A percentile compares a stretch with the other conserved stretches of the same genome.
These are phyloP conservation scores for Epichloe sp. DNA, from an alignment of 2,329 filamentous ascomycete species.

Conservation along the genomic window DNA sequence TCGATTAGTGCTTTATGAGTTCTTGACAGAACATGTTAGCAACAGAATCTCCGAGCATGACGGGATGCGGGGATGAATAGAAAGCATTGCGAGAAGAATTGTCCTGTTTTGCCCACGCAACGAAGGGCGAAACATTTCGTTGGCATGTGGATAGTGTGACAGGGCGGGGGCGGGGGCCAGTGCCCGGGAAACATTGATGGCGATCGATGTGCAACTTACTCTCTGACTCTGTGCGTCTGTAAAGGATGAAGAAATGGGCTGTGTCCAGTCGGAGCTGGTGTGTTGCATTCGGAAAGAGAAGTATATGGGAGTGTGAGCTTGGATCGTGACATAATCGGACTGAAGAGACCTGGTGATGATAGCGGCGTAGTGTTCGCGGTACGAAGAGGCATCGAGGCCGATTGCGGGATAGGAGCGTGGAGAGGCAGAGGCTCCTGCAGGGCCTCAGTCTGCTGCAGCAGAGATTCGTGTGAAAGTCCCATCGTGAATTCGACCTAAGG, in stretches of 20 bases:
- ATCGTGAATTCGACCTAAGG: conserved; percentile 6
- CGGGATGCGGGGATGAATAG: not conserved
- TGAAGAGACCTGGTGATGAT: conserved; percentile 50
- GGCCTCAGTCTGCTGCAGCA: conserved; percentile 1
- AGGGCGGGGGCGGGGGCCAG: not conserved
- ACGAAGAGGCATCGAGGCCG: conserved; percentile 29
- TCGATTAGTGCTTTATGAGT: conserved; percentile 89
- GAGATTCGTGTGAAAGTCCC: conserved; percentile 7
- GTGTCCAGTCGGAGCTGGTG: conserved; percentile 33
- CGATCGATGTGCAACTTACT: conserved; percentile 39
- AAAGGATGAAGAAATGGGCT: conserved; percentile 57
- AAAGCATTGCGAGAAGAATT: not conserved
- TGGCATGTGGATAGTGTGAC: not conserved
- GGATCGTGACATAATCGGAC: conserved; percentile 32
- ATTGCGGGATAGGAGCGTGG: conserved; percentile 20
- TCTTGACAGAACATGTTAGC: conserved; percentile 25
- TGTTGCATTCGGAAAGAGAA: conserved; percentile 39
- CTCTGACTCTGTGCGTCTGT: conserved; percentile 61
- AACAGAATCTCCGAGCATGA: not conserved
- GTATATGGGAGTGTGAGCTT: conserved; percentile 24
- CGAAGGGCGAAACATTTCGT: too few relatives aligned
- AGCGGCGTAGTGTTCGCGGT: conserved; percentile 44
- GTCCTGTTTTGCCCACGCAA: too few relatives aligned
- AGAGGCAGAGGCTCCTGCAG: conserved; percentile 11
- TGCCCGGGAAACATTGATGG: not conserved